A percentile compares a stretch with the other conserved stretches of the same genome.
These are phyloP conservation scores for Ramularia collo-cygni DNA, from an alignment of 2,329 filamentous ascomycete species.

Conservation along the genomic window DNA sequence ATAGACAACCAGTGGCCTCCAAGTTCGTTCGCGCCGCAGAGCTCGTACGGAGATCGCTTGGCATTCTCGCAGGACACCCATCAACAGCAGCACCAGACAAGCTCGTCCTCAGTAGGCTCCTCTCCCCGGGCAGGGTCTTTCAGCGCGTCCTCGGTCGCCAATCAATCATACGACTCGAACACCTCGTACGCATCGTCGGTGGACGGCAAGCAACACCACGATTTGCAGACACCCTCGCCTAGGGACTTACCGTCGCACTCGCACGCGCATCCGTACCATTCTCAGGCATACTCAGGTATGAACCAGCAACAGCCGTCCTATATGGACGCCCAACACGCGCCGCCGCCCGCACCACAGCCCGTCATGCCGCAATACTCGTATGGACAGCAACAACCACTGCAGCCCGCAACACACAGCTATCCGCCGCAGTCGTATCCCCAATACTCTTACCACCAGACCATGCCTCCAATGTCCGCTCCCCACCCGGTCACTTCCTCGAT, in stretches of 20 bases:
- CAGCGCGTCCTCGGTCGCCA: conserved; percentile 50
- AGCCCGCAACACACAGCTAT: conserved; percentile 29
- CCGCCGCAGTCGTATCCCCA: conserved; percentile 63
- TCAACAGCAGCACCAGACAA: conserved; percentile 52
- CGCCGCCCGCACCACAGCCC: conserved; percentile 69
- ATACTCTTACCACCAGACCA: conserved; percentile 69
- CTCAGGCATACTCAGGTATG: conserved; percentile 53
- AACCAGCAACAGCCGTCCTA: conserved; percentile 68
- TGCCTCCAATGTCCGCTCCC: conserved; percentile 69
- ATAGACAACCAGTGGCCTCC: conserved; percentile 65
- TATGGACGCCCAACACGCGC: conserved; percentile 56
- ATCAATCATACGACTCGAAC: conserved; percentile 42
- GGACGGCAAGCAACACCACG: conserved; percentile 32
- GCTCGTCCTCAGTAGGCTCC: conserved; percentile 62
- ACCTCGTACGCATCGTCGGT: conserved; percentile 52
- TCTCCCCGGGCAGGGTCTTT: conserved; percentile 73
- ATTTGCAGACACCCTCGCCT: conserved; percentile 70
- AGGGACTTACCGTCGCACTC: conserved; percentile 38
- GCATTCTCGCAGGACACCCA: conserved; percentile 35
- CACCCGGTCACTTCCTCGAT: conserved; percentile 66
- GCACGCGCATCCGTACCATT: conserved; percentile 11
- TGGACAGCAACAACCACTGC: conserved; percentile 51
- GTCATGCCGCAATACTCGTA: conserved; percentile 72
- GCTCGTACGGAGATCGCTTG: conserved; percentile 66
- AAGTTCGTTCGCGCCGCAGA: conserved; percentile 56